Conservation (phyloP, 129 eudicot genomes). For the Ambrosia trifida region DNA sequence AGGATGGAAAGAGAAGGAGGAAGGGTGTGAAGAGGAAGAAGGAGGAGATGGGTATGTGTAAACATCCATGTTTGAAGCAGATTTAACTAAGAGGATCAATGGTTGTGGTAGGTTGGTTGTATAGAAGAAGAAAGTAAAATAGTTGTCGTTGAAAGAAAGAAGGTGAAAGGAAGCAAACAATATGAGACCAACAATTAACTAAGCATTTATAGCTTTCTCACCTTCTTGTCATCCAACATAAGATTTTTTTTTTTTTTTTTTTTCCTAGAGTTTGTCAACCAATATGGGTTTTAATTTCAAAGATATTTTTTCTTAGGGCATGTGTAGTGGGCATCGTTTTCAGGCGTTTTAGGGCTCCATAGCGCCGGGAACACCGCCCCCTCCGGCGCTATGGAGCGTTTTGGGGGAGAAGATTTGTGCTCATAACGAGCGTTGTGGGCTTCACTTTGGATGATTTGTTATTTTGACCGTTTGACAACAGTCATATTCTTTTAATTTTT, state of each 20-base stretch:
- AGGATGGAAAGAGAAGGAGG: constrained; percentile 46
- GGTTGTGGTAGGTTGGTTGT: constrained; percentile 7
- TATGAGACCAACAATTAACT: constrained; percentile 38
- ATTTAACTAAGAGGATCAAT: no score
- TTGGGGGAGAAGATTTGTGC: no score
- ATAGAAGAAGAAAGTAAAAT: constrained; percentile 3
- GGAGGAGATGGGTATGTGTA: constrained; percentile 71
- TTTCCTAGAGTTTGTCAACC: neutral
- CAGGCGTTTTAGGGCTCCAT: no score
- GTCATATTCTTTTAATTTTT: no score
- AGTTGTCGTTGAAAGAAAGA: constrained; percentile 39
- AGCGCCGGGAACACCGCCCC: no score
- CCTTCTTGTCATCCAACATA: constrained; percentile 12
- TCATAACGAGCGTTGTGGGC: no score
- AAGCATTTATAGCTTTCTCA: constrained; percentile 50
- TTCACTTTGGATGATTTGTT: no score
- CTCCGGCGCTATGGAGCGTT: no score
- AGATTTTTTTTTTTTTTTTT: neutral
- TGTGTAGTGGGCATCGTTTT: no score
- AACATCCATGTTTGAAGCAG: constrained; percentile 58
- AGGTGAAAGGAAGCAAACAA: constrained; percentile 28
- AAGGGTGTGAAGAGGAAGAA: constrained; percentile 41
- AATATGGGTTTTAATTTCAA: no score
- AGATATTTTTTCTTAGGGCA: no score
- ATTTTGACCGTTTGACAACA: no score